A percentile compares a stretch with the other conserved stretches of the same genome.
These are phyloP conservation scores for Arxiozyma bovina DNA, from an alignment of 1,139 yeast genomes.

Conservation along the genomic window DNA sequence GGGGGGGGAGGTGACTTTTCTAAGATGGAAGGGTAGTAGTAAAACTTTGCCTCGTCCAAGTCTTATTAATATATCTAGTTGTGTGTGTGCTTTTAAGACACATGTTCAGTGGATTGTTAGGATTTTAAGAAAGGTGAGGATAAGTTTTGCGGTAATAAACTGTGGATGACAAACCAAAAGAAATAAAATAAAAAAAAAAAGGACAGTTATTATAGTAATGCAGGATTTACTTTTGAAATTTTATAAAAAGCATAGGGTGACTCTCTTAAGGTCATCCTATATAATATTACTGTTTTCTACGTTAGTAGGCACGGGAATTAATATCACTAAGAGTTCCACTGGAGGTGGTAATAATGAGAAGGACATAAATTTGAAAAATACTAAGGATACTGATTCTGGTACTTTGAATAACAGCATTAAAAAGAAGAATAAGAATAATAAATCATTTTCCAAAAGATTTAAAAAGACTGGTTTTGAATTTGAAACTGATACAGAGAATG, in stretches of 20 bases:
- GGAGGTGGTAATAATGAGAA: slow-evolving; percentile 9
- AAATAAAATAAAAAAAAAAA: no score
- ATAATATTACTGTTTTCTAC: slow-evolving; percentile 22
- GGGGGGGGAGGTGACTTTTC: no score
- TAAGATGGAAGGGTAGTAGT: no score
- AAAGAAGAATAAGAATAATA: slow-evolving; percentile 1
- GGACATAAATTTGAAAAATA: neutral
- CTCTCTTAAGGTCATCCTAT: slow-evolving; percentile 26
- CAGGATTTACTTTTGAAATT: slow-evolving; percentile 9
- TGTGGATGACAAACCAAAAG: no score
- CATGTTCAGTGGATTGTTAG: no score
- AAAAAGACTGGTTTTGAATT: slow-evolving; percentile 5
- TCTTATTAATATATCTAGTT: no score
- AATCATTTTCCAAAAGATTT: neutral
- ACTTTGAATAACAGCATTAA: no score
- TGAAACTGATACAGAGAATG: slow-evolving; percentile 3
- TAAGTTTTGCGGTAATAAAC: no score
- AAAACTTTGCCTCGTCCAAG: no score
- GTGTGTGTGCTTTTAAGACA: no score
- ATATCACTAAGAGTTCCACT: slow-evolving; percentile 10
- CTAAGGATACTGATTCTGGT: slow-evolving; percentile 4
- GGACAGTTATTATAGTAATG: neutral
- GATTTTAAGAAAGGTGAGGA: no score
- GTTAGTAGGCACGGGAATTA: slow-evolving; percentile 8
- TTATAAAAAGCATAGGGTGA: slow-evolving; percentile 24